These are phyloP conservation scores for Phytophthora agathidicida DNA, from an alignment of 352 stramenopile species.

Conservation along the genomic window DNA sequence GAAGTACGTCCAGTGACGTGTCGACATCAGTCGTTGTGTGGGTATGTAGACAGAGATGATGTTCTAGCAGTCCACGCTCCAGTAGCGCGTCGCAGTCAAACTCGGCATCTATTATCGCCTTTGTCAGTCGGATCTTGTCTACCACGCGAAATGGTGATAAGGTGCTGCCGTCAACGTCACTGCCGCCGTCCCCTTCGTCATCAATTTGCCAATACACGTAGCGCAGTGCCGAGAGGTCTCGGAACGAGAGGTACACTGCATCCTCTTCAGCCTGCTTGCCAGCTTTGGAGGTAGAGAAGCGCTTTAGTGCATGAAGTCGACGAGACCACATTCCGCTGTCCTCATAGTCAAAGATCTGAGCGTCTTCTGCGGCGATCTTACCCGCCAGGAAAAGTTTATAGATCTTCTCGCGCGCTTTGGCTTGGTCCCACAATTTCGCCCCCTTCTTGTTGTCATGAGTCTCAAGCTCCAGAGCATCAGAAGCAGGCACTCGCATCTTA, in stretches of 20 bases:
- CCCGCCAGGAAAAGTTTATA: conserved; percentile 74
- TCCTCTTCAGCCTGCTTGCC: conserved; percentile 1
- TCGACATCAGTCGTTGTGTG: conserved; percentile 67
- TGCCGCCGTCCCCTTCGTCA: conserved; percentile 21
- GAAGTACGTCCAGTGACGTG: conserved; percentile 68
- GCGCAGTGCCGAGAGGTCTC: conserved; percentile 50
- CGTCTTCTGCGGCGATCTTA: conserved; percentile 61
- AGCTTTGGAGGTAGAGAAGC: conserved; percentile 34
- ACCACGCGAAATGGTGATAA: conserved; percentile 71
- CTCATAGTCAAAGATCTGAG: conserved; percentile 68
- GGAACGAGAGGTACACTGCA: conserved; percentile 54
- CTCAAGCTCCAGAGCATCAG: conserved; percentile 54
- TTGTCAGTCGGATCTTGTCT: conserved; percentile 81
- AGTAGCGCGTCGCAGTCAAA: conserved; percentile 78
- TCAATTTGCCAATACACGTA: conserved; percentile 81
- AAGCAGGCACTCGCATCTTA: conserved; percentile 49
- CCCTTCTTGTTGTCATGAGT: conserved; percentile 46
- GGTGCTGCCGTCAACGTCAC: conserved; percentile 21
- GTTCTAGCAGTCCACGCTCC: conserved; percentile 47
- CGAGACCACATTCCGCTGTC: conserved; percentile 69
- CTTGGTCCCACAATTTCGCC: conserved; percentile 36
- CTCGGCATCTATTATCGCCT: conserved; percentile 68
- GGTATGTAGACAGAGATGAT: conserved; percentile 68
- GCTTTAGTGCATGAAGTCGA: conserved; percentile 58
- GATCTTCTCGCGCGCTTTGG: conserved; percentile 67